Percentiles rank a stretch among this genome's conserved stretches.
These are phyloP conservation scores for Viola pubescens DNA, from an alignment of 441 rosid species.

Conservation along the genomic window DNA sequence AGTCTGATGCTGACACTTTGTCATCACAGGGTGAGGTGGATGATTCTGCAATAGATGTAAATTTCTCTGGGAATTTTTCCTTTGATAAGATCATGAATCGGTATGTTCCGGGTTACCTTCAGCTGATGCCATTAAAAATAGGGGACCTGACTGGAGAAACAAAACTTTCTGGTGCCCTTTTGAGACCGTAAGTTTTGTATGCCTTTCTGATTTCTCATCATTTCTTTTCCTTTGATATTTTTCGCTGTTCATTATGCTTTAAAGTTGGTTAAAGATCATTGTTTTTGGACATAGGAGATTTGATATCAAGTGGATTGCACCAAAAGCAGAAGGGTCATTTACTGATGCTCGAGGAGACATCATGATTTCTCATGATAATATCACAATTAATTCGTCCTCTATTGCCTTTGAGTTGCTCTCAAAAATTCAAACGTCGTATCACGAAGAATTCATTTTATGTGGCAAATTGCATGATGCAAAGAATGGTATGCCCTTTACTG, in stretches of 20 bases:
- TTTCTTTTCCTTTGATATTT: slow-evolving; percentile 7
- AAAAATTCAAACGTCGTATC: slow-evolving; percentile 76
- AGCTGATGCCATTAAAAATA: slow-evolving; percentile 57
- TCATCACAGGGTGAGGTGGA: slow-evolving; percentile 84
- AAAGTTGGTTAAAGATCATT: slow-evolving; percentile 18
- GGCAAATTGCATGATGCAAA: slow-evolving; percentile 34
- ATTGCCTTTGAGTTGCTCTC: slow-evolving; percentile 80
- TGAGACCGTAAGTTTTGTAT: slow-evolving; percentile 69
- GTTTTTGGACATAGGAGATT: slow-evolving; percentile 63
- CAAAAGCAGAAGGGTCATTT: slow-evolving; percentile 98
- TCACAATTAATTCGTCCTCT: slow-evolving; percentile 78
- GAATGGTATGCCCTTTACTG: slow-evolving; percentile 52
- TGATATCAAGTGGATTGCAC: slow-evolving; percentile 96
- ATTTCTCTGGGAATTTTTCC: slow-evolving; percentile 82
- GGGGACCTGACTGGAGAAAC: slow-evolving; percentile 97
- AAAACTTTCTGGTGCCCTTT: slow-evolving; percentile 90
- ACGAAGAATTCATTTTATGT: slow-evolving; percentile 46
- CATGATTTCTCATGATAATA: slow-evolving; percentile 79
- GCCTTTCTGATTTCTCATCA: slow-evolving; percentile 6
- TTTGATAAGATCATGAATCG: slow-evolving; percentile 79
- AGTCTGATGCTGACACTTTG: slow-evolving; percentile 21
- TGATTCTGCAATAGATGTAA: slow-evolving; percentile 86
- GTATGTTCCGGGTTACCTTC: slow-evolving; percentile 66
- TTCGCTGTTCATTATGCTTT: slow-evolving; percentile 14
- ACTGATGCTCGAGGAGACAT: slow-evolving; percentile 98